Evolutionary conservation across 75 land plant genomes (phyloP).

Genomic region (Sequoia sempervirens): DNA sequence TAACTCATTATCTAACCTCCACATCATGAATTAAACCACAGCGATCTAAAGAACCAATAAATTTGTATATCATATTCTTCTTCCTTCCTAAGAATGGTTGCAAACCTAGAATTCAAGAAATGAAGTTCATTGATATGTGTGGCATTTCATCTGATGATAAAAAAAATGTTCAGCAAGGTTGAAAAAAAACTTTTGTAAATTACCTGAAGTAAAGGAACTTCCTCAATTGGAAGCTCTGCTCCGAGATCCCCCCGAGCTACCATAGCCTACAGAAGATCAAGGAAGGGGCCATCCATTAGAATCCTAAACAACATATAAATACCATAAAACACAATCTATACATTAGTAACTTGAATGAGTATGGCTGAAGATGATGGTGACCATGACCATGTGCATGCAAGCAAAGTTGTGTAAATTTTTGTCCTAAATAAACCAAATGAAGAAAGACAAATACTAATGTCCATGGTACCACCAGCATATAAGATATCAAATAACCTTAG

Average conservation of each 20-base stretch:
- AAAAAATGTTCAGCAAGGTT: background rate
- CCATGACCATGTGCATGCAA: background rate
- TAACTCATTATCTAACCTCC: background rate
- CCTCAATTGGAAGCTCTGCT: slow-evolving; percentile 98
- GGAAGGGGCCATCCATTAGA: background rate
- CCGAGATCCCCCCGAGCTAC: slow-evolving; percentile 99
- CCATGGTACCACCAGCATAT: background rate
- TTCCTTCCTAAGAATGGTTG: background rate
- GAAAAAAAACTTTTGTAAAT: background rate
- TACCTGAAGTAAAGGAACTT: slow-evolving; percentile 94
- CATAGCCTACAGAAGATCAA: slow-evolving; percentile 64
- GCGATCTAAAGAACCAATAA: background rate
- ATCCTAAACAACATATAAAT: background rate
- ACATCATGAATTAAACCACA: background rate
- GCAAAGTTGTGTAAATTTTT: background rate
- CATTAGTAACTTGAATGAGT: background rate
- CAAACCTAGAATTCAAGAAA: background rate
- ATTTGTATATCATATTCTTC: background rate
- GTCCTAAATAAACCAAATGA: background rate
- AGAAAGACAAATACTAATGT: background rate
- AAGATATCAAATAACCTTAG: background rate
- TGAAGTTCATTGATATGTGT: background rate
- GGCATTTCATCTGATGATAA: background rate
- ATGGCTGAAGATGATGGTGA: background rate
- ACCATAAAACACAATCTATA: background rate